Evolutionary conservation across 805 yeast genomes (phyloP).

Genomic region (Blastobotrys parvus): DNA sequence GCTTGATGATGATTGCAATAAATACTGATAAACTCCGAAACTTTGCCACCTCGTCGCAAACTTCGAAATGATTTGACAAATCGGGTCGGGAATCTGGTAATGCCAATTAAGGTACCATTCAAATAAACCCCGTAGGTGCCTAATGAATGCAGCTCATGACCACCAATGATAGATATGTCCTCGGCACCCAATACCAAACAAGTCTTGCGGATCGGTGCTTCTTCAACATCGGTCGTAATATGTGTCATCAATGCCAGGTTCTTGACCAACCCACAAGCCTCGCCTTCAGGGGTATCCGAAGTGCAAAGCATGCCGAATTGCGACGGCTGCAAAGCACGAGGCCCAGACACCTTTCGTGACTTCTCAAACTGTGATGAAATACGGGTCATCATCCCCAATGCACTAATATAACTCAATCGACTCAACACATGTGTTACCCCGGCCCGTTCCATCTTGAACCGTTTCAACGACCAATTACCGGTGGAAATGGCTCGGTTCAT

Average conservation of each 20-base stretch:
- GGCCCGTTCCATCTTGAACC: slow-evolving; percentile 99
- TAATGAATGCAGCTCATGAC: slow-evolving; percentile 65
- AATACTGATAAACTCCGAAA: slow-evolving; percentile 86
- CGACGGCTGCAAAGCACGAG: slow-evolving; percentile 97
- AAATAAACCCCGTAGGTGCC: slow-evolving; percentile 81
- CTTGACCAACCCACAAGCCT: slow-evolving; percentile 97
- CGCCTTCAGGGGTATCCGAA: slow-evolving; percentile 99
- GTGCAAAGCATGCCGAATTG: slow-evolving; percentile 99
- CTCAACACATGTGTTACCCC: slow-evolving; percentile 97
- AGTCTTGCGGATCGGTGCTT: slow-evolving; percentile 69
- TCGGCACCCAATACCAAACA: slow-evolving; percentile 87
- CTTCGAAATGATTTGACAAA: slow-evolving; percentile 73
- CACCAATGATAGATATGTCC: slow-evolving; percentile 70
- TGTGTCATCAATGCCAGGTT: slow-evolving; percentile 97
- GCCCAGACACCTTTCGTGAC: slow-evolving; percentile 96
- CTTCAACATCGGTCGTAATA: slow-evolving; percentile 97
- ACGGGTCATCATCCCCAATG: slow-evolving; percentile 99
- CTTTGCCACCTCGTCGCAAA: slow-evolving; percentile 73
- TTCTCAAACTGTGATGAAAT: slow-evolving; percentile 98
- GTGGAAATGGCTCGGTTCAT: slow-evolving; percentile 94
- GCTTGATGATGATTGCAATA: slow-evolving; percentile 82
- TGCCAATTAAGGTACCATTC: slow-evolving; percentile 91
- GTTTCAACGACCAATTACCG: slow-evolving; percentile 97
- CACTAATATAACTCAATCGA: slow-evolving; percentile 85
- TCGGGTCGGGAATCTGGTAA: slow-evolving; percentile 76